A percentile compares a stretch with the other conserved stretches of the same genome.
Evolutionary conservation across 768 basidiomycete genomes (phyloP).

Genomic region (Boletus sp.): DNA sequence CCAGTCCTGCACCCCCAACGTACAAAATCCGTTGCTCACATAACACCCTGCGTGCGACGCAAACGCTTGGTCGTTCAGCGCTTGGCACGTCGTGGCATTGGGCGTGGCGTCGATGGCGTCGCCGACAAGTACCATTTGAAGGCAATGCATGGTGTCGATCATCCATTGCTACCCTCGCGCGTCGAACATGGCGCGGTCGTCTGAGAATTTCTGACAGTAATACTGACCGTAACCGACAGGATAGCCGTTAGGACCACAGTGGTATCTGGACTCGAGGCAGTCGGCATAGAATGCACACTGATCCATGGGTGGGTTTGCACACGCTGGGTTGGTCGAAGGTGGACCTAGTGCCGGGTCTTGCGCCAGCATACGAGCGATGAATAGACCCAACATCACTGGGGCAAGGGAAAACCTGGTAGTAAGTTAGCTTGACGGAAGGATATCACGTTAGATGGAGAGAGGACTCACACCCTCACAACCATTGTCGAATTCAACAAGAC

Average conservation of each 20-base stretch:
- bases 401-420: not conserved
- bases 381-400: not conserved
- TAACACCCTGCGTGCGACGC: constrained; percentile 44
- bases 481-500: not conserved
- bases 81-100: constrained; percentile 28
- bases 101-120: constrained; percentile 27
- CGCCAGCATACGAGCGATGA: not conserved
- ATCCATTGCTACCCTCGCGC: constrained; percentile 42
- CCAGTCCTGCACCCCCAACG: constrained; percentile 37
- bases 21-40: constrained; percentile 41
- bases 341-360: constrained; percentile 2
- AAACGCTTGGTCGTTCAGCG: constrained; percentile 39
- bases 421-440: not conserved
- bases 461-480: not conserved
- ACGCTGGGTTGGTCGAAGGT: constrained; percentile 16
- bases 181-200: constrained; percentile 29
- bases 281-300: constrained; percentile 44
- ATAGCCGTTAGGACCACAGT: constrained; percentile 45
- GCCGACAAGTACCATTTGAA: constrained; percentile 41
- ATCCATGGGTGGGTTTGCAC: constrained; percentile 34
- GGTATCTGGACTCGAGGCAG: constrained; percentile 44
- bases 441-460: not conserved
- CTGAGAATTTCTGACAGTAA: constrained; percentile 41
- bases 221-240: constrained; percentile 42
- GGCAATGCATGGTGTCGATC: constrained; percentile 45